Percentiles rank a stretch among this genome's conserved stretches.
These are phyloP conservation scores for Phytophthora sojae DNA, from an alignment of 352 stramenopile species.

Conservation along the genomic window DNA sequence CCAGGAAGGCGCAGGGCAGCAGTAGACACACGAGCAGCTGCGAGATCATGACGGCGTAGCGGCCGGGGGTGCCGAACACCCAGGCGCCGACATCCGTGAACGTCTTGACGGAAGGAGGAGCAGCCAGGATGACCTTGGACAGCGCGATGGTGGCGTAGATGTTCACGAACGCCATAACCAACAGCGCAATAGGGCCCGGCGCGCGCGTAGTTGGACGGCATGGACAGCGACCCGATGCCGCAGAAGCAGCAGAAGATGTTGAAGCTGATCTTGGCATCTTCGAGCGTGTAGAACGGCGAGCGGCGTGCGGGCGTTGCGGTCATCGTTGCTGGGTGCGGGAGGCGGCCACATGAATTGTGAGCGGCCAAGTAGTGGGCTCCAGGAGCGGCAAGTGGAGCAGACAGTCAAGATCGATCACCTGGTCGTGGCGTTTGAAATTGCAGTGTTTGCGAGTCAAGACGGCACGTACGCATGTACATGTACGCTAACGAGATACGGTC, in stretches of 20 bases:
- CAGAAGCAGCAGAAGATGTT: constrained; percentile 75
- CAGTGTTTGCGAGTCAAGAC: neutral
- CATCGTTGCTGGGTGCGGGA: constrained; percentile 15
- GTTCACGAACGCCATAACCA: constrained; percentile 76
- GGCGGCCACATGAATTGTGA: too few relatives aligned
- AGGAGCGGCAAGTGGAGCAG: neutral
- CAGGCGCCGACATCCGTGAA: constrained; percentile 57
- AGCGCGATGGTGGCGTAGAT: constrained; percentile 61
- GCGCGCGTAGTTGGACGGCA: constrained; percentile 71
- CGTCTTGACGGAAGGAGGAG: constrained; percentile 49
- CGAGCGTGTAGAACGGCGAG: constrained; percentile 48
- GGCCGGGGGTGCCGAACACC: constrained; percentile 46
- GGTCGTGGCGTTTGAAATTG: neutral
- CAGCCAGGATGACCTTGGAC: constrained; percentile 49
- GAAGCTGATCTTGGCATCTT: constrained; percentile 68
- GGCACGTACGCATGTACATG: neutral
- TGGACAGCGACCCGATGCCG: constrained; percentile 71
- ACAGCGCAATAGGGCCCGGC: constrained; percentile 55
- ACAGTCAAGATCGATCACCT: neutral
- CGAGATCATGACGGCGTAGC: constrained; percentile 50
- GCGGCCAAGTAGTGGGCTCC: too few relatives aligned
- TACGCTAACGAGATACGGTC: neutral
- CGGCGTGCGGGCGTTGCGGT: neutral
- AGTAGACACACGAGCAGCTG: constrained; percentile 57
- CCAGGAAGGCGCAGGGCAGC: constrained; percentile 55